Conservation (phyloP, 2,329 filamentous ascomycete species). For the Cryphonectria carpinicola region DNA sequence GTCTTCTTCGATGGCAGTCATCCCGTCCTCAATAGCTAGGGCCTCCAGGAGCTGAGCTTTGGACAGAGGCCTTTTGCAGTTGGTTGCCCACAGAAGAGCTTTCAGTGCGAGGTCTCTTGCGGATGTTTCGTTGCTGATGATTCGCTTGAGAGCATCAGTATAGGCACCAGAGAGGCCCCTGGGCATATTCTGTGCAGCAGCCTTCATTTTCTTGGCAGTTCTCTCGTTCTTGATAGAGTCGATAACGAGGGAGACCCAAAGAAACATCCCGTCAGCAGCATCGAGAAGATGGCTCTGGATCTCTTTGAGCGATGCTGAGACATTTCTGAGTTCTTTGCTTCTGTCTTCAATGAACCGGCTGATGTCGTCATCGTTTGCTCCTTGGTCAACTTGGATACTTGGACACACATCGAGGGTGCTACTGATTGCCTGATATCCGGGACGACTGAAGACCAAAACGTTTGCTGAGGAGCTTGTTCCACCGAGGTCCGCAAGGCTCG, state of each 20-base stretch:
- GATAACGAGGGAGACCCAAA: not conserved
- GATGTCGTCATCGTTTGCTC: conserved; percentile 8
- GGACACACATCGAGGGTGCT: not conserved
- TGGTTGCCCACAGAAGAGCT: not conserved
- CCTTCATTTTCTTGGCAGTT: conserved; percentile 16
- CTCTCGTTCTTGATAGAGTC: conserved; percentile 15
- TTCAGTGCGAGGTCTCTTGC: not conserved
- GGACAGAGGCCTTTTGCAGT: conserved; percentile 2
- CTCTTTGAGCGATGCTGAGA: not conserved
- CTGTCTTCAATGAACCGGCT: conserved; percentile 11
- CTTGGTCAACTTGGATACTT: conserved; percentile 13
- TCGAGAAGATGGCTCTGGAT: not conserved
- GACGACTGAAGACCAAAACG: not conserved
- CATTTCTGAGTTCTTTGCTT: conserved; percentile 6
- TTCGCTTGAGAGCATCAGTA: not conserved
- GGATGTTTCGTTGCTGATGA: not conserved
- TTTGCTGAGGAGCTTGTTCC: not conserved
- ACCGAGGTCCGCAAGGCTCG: not conserved
- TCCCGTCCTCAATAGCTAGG: conserved; percentile 4
- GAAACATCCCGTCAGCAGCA: not conserved
- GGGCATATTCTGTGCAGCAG: not conserved
- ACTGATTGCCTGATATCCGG: conserved; percentile 2
- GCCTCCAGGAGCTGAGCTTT: conserved; percentile 11
- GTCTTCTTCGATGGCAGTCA: conserved; percentile 8
- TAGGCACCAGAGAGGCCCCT: not conserved